phyloP scores from a whole-genome alignment of 2,329 filamentous ascomycete genomes.

The Chaetomiaceae sp. region DNA sequence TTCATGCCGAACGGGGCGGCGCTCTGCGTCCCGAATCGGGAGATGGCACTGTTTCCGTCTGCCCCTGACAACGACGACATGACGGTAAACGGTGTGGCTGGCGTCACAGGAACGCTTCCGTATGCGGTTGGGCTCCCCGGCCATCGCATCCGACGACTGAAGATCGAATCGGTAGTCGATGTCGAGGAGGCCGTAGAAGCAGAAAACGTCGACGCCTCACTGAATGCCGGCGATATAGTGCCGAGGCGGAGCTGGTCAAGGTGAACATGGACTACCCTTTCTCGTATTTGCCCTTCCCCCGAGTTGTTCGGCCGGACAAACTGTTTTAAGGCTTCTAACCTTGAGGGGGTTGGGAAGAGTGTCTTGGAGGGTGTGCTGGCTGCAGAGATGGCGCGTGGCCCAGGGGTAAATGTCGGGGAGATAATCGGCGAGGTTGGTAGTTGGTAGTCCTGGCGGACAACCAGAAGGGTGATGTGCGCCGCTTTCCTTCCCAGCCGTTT shows the following conservation, averaged over 20 bases:
- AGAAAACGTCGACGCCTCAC: conserved; percentile 30
- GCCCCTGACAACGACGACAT: conserved; percentile 33
- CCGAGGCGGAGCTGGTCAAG: conserved; percentile 27
- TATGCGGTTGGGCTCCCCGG: conserved; percentile 39
- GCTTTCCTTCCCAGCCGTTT: conserved; percentile 51
- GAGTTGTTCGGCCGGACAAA: conserved; percentile 34
- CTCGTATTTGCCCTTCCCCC: conserved; percentile 33
- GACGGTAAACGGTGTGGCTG: conserved; percentile 37
- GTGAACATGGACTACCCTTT: conserved; percentile 24
- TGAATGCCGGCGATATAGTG: conserved; percentile 33
- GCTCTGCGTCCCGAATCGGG: conserved; percentile 28
- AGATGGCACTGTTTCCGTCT: conserved; percentile 23
- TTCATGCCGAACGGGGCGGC: conserved; percentile 45
- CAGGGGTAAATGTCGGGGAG: conserved; percentile 19
- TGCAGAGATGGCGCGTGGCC: conserved; percentile 16
- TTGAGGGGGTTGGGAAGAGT: conserved; percentile 28
- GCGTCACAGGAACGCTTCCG: conserved; percentile 44
- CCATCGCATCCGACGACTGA: conserved; percentile 24
- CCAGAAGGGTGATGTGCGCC: conserved; percentile 53
- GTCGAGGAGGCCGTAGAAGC: conserved; percentile 24
- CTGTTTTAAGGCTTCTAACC: conserved; percentile 35
- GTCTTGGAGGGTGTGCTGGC: conserved; percentile 17
- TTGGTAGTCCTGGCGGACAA: conserved; percentile 19
- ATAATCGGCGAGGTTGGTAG: conserved; percentile 20
- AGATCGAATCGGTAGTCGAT: conserved; percentile 23